Base-by-base conservation (phyloP, 306 rosid genomes). In the Notholithocarpus densiflorus region DNA sequence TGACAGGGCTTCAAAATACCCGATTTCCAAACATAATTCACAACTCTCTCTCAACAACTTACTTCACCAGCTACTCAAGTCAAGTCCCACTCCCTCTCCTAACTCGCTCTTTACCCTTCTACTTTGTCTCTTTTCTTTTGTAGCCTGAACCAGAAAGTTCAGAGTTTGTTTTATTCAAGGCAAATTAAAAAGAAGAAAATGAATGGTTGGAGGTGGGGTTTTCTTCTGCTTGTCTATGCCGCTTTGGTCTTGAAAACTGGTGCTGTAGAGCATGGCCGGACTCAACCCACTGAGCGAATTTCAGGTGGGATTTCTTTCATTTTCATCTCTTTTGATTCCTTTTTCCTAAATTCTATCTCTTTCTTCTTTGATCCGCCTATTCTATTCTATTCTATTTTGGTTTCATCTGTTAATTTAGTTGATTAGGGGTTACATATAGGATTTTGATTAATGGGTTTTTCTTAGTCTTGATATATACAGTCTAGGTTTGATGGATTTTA, bases 271-370 rank as follows among this genome's bases (percentile, higher is more conserved):
- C 89, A 88, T 9, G 89, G 87, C 60, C 85, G 89, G 45, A 86
- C 81, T 80, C 94, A 83, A 45, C 96, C 90, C 54, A 91, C 96
- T 26, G 99, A 96, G 83, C 83, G 99, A 81, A 96, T 96, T 84
- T 93, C 98, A 81, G 99, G 98, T 91, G 56, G 43, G 81, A 32
- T 70, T 73, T 40, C 53, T 56, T 75, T 48, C 74, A 18, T 48
- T 79, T 72, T n/a, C 54, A 13, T 19, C 32, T 62, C 70, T 34
- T 19, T 18, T 26, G 45, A 71, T 68, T 69, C 24, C 15, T 20
- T 56, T 77, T 79, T 68, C 23, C 72, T 66, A 13, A 66, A 5
- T 34, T 45, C 77, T 37, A 40, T 45, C 59, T 4, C 75, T 20
- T 69, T 81, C 29, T 55, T 68, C 74, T 48, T 55, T 32, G 56